Percentiles rank a stretch among this genome's conserved stretches.
phyloP scores from a whole-genome alignment of 495 filamentous ascomycete species.

The Bathelium albidoporum region DNA sequence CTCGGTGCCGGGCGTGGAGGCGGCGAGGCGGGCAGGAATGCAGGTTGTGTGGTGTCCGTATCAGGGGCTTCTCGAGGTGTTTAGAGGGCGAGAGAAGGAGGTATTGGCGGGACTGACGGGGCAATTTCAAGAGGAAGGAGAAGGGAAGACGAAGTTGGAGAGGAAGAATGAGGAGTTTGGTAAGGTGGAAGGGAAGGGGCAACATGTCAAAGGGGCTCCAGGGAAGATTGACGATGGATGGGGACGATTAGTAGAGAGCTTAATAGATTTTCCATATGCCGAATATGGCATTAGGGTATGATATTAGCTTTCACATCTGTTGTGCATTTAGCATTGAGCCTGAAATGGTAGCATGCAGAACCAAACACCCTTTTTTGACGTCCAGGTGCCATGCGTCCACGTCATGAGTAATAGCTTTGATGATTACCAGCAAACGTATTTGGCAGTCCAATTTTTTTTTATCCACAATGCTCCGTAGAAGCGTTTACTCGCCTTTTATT shows the following conservation, averaged over 20 bases:
- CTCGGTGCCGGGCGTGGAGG: constrained; percentile 82
- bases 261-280: constrained; percentile 23
- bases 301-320: not conserved
- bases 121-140: constrained; percentile 49
- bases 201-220: constrained; percentile 18
- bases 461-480: too few species aligned
- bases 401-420: too few species aligned
- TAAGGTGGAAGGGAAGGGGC: constrained; percentile 32
- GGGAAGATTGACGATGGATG: constrained; percentile 24
- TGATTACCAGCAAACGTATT: too few species aligned
- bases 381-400: too few species aligned
- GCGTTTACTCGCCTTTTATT: too few species aligned
- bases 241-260: constrained; percentile 14
- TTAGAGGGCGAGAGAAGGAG: constrained; percentile 61
- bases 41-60: constrained; percentile 90
- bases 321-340: too few species aligned
- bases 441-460: too few species aligned
- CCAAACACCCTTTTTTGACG: too few species aligned
- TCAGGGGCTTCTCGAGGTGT: constrained; percentile 63
- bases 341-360: too few species aligned
- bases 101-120: constrained; percentile 78
- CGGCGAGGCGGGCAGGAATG: constrained; percentile 88
- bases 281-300: constrained; percentile 20
- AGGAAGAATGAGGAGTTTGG: constrained; percentile 34
- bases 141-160: constrained; percentile 21